Evolutionary conservation across 192 early-diverging fungal genomes (phyloP).

Genomic region (Paraglomus brasilianum): DNA sequence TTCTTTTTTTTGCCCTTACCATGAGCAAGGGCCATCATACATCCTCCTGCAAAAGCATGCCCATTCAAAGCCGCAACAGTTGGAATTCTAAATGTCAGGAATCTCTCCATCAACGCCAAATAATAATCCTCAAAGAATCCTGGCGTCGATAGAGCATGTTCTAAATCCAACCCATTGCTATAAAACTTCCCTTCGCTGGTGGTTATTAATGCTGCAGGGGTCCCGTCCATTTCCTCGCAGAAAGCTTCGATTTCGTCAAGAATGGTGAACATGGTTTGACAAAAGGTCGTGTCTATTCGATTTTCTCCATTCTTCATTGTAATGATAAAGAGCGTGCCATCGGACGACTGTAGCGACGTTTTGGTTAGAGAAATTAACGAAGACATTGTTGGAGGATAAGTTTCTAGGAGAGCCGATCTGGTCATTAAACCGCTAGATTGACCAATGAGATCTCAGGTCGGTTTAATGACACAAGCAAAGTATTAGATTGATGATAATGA

Average conservation of each 20-base stretch:
- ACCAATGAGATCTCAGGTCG: too few species aligned
- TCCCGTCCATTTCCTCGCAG: constrained; percentile 38
- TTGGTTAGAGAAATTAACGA: constrained; percentile 25
- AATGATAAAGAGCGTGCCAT: constrained; percentile 61
- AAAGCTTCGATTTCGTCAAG: constrained; percentile 58
- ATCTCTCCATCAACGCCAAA: constrained; percentile 55
- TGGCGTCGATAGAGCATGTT: constrained; percentile 39
- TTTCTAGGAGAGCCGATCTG: too few species aligned
- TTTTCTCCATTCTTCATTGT: constrained; percentile 66
- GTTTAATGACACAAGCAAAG: too few species aligned
- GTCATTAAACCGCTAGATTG: too few species aligned
- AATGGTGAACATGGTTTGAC: constrained; percentile 53
- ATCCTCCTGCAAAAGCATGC: constrained; percentile 83
- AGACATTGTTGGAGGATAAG: too few species aligned
- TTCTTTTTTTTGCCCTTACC: constrained; percentile 42
- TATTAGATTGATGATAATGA: too few species aligned
- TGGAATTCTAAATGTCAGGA: constrained; percentile 65
- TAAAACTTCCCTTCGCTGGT: constrained; percentile 69
- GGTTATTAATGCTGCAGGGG: constrained; percentile 60
- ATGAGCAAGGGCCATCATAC: constrained; percentile 55
- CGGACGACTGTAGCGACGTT: background rate
- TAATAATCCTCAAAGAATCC: constrained; percentile 55
- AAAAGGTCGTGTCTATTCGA: constrained; percentile 63
- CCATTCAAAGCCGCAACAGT: constrained; percentile 78
- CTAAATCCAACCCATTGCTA: constrained; percentile 66